Evolutionary conservation across 345 rosid species (phyloP), one percentile per base, ranked within the genome.

Genomic region (Luvunga scandens): DNA sequence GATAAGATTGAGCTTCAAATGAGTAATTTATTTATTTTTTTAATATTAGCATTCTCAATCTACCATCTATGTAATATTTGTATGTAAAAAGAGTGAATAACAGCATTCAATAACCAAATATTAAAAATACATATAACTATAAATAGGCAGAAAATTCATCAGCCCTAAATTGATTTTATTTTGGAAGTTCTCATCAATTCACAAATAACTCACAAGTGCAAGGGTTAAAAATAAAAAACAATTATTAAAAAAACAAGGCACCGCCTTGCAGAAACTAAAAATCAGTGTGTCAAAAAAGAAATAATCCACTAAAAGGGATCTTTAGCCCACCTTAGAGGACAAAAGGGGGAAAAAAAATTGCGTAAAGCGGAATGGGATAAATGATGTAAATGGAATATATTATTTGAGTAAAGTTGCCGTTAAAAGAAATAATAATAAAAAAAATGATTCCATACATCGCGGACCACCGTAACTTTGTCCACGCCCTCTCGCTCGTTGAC

Each of bases 381-480:
- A 45, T 27, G 77, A 61, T 38, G 27, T 38, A 7, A 73, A 61
- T 62, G 69, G 66, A 74, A 74, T 39, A 39, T 59, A 55, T 61
- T 61, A 75, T 45, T 75, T 45, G 67, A 48, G 61, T 45, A 75
- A 48, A 63, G 61, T 75, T 31, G 71, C 71, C 61, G 70, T 75
- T n/a, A 45, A 75, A 48, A 64, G 13, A 66, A 71, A 27, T 16
- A 64, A 18, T 64, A 64, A 65, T 64, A 48, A 64, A 16, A 16
- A 27, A 1, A 6, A 45, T 31, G 21, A 48, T 64, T 31, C 71
- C 13, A 27, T 48, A 48, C 33, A 2, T 31, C 50, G 10, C 22
- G 48, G 30, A 64, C 30, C 45, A 75, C 33, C 2, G 4, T 48
- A 75, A 48, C 14, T 6, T 4, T 45, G 1, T 18, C 38, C 6